Percentiles rank a stretch among this genome's conserved stretches.
These are phyloP conservation scores for Trichoderma breve DNA, from an alignment of 2,329 filamentous ascomycete genomes.

Conservation along the genomic window DNA sequence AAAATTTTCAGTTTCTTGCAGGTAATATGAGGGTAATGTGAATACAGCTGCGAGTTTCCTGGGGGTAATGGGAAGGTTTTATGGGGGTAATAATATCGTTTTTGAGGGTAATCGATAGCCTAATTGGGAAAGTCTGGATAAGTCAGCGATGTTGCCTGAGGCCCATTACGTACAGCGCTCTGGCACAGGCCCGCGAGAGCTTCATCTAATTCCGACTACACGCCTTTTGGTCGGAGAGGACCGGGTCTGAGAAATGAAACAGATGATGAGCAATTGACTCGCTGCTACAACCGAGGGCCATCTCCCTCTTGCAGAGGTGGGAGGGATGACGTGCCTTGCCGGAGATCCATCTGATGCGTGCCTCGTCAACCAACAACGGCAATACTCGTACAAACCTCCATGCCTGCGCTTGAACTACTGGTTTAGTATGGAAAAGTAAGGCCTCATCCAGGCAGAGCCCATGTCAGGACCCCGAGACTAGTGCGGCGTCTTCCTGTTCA, in stretches of 20 bases:
- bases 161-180: constrained; percentile 23
- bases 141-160: constrained; percentile 7
- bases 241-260: not conserved
- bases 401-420: not conserved
- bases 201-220: not conserved
- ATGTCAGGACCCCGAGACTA: constrained; percentile 17
- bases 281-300: not conserved
- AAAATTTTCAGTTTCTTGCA: not conserved
- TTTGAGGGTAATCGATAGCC: constrained; percentile 23
- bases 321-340: not conserved
- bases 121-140: constrained; percentile 12
- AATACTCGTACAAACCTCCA: not conserved
- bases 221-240: not conserved
- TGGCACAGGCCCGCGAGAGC: not conserved
- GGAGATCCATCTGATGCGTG: constrained; percentile 5
- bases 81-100: constrained; percentile 21
- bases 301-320: not conserved
- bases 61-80: constrained; percentile 23
- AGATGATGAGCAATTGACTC: not conserved
- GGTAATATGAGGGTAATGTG: constrained; percentile 16
- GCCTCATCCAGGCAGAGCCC: not conserved
- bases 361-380: not conserved
- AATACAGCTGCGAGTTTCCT: constrained; percentile 15
- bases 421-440: not conserved
- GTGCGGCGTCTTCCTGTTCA: not conserved